These are phyloP conservation scores for Lasiodiplodia gonubiensis DNA, from an alignment of 2,329 filamentous ascomycete species.

Conservation along the genomic window DNA sequence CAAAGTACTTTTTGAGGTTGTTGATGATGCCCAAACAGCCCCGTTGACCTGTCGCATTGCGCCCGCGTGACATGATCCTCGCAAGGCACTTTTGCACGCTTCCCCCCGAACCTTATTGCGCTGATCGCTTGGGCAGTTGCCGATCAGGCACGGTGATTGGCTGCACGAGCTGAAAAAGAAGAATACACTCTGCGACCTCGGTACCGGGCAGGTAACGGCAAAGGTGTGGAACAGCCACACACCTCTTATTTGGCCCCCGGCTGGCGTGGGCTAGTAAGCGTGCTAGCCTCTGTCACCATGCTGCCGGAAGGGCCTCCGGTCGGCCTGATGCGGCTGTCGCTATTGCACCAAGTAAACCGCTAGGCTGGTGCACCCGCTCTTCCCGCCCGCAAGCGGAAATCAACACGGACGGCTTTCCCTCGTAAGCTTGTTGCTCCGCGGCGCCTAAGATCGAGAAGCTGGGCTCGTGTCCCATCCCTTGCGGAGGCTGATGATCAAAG, in stretches of 20 bases:
- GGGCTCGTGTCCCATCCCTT: too few relatives aligned
- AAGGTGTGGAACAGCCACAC: neutral
- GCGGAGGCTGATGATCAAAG: neutral
- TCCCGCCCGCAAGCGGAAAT: neutral
- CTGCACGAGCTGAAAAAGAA: neutral
- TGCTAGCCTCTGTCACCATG: neutral
- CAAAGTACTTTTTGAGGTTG: too few relatives aligned
- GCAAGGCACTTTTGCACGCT: neutral
- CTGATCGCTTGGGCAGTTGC: neutral
- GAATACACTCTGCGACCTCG: neutral
- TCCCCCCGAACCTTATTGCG: neutral
- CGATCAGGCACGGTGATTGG: neutral
- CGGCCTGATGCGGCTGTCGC: neutral
- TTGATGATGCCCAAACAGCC: too few relatives aligned
- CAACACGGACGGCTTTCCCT: neutral
- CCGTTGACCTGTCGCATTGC: neutral
- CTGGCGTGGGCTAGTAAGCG: neutral
- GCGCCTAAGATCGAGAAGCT: neutral
- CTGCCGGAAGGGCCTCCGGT: neutral
- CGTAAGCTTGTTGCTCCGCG: neutral
- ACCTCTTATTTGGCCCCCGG: slow-evolving; percentile 7
- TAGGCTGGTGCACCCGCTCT: neutral
- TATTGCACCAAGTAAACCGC: neutral
- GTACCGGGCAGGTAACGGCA: neutral
- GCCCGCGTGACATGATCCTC: neutral